These are phyloP conservation scores for Sphaerosporella brunnea DNA, from an alignment of 495 filamentous ascomycete species.

Conservation along the genomic window DNA sequence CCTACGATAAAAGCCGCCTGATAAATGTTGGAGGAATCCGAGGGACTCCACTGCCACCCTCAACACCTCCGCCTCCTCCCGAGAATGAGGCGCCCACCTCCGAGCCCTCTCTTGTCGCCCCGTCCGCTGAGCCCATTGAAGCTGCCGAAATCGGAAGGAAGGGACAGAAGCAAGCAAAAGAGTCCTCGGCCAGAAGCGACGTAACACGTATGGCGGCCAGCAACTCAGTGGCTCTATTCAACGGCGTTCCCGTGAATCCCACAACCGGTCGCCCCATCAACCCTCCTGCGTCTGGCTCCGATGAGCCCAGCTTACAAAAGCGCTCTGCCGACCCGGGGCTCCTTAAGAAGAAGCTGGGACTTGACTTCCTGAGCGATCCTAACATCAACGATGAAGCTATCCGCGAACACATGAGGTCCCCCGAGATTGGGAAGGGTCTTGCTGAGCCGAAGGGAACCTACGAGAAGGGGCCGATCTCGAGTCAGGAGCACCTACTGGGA, in stretches of 20 bases:
- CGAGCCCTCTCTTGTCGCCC: neutral
- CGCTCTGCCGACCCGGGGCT: too few relatives aligned
- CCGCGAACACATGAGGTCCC: neutral
- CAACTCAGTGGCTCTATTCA: slow-evolving; percentile 7
- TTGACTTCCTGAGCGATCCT: slow-evolving; percentile 4
- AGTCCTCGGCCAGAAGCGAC: neutral
- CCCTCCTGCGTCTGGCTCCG: neutral
- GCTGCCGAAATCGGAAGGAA: neutral
- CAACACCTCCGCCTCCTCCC: neutral
- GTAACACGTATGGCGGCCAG: slow-evolving; percentile 2
- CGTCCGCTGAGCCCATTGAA: neutral
- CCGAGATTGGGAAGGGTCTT: neutral
- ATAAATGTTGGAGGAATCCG: too few relatives aligned
- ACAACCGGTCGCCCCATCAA: slow-evolving; percentile 2
- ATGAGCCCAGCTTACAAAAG: neutral
- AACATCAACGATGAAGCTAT: neutral
- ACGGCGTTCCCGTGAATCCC: slow-evolving; percentile 7
- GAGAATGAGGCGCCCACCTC: too few relatives aligned
- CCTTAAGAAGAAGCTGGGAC: slow-evolving; percentile 4
- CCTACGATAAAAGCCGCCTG: too few relatives aligned
- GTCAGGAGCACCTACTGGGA: too few relatives aligned
- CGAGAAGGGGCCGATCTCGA: too few relatives aligned
- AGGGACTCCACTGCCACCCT: too few relatives aligned
- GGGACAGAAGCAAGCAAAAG: slow-evolving; percentile 1
- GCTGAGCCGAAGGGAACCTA: neutral